Conservation (phyloP, 768 basidiomycete genomes). For the Megacollybia marginata region DNA sequence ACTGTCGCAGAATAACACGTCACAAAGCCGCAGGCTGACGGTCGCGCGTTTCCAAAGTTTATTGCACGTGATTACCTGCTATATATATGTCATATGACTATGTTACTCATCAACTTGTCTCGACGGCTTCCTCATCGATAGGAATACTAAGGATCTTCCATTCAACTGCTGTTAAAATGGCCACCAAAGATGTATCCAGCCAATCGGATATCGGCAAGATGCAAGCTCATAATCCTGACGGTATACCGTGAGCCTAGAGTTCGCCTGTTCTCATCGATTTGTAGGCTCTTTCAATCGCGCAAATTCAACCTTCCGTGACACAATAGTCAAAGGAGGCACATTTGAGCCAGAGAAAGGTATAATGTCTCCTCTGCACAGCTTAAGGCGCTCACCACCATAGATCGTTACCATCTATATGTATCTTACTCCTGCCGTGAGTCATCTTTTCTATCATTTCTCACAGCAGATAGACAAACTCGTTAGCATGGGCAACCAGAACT, state of each 20-base stretch:
- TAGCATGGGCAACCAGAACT: conserved; percentile 91
- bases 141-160: too few relatives aligned
- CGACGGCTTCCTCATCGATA: too few relatives aligned
- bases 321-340: conserved; percentile 46
- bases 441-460: neutral
- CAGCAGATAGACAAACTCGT: neutral
- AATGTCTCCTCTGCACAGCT: conserved; percentile 10
- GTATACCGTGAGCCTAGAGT: conserved; percentile 7
- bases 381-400: conserved; percentile 25
- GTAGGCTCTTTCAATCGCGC: conserved; percentile 40
- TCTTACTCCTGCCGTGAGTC: conserved; percentile 76
- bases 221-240: conserved; percentile 34
- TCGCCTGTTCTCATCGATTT: too few relatives aligned
- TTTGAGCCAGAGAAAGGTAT: conserved; percentile 77
- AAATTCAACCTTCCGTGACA: conserved; percentile 45
- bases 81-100: too few relatives aligned
- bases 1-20: too few relatives aligned
- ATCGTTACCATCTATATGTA: conserved; percentile 89
- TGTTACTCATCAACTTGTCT: too few relatives aligned
- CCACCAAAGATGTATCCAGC: conserved; percentile 19
- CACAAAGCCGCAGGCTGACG: too few relatives aligned
- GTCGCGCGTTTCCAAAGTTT: too few relatives aligned
- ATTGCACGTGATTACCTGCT: too few relatives aligned
- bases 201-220: conserved; percentile 48
- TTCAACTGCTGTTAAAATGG: neutral